Evolutionary conservation across 495 filamentous ascomycete genomes (phyloP), one percentile per base, ranked within the genome.

Genomic region (Aspergillus bridgeri): DNA sequence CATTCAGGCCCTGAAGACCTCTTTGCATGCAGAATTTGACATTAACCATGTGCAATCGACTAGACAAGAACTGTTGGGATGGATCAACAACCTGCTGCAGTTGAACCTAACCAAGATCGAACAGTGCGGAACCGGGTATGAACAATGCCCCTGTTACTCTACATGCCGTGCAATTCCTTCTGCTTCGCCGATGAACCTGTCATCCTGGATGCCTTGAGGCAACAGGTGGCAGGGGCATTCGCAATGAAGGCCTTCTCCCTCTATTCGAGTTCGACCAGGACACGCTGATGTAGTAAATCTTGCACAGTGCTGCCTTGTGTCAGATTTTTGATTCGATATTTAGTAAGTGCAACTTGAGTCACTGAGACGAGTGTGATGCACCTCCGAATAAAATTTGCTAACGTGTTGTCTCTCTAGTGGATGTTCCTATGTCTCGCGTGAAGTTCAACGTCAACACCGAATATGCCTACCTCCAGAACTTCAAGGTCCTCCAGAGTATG

Each of bases 71-170:
- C 86, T 98, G 59, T 82, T 98, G 59, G 86, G 87, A 76, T 98
- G 94, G 94, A 77, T 98, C 65, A 98, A 98, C 82, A 91, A 89
- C 81, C 90, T 98, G 52, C 85, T 98, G 54, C 90, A 96, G 79
- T 84, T 98, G 63, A 98, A 98, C 77, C 84, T 98, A 57, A 97
- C 93, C 69, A 97, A 96, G 76, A 89, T 98, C 70, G 94, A 98
- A 76, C 95, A 98, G 81, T 97, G 94, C 75, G 94, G 94, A 65
- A 98, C 94, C 64, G 94, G 94, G 94, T 98, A 89, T 65, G 89
- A 70, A 69, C 47, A 52, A 60, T 13, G 33, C 62, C 61, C 63
- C 69, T 63, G 64, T 67, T 69, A 65, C 59, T 65, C 53, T 51
- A 44, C 18, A 38, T 29, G 47, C 8, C 58, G 33, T 38, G 33